Evolutionary conservation across 768 basidiomycete species (phyloP).

Genomic region (Termitomyces sp.): DNA sequence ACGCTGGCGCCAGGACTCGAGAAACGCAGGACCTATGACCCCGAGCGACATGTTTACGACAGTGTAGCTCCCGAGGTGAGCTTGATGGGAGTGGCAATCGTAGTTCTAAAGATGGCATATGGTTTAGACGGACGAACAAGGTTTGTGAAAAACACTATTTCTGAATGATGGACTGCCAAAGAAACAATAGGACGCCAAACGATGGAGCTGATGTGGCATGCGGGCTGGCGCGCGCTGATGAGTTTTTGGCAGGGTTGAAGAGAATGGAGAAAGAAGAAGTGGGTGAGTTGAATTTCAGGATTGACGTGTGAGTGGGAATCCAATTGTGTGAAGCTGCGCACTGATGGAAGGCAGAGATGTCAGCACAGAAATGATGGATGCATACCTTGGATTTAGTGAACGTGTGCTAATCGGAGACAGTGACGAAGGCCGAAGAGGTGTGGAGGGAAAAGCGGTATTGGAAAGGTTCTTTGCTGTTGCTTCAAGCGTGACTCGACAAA

Average conservation of each 20-base stretch:
- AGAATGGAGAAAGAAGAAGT: slow-evolving; percentile 28
- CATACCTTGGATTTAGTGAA: slow-evolving; percentile 66
- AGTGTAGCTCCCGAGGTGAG: slow-evolving; percentile 67
- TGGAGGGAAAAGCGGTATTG: slow-evolving; percentile 21
- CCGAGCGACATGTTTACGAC: slow-evolving; percentile 51
- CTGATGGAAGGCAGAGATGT: slow-evolving; percentile 43
- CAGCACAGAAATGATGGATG: slow-evolving; percentile 49
- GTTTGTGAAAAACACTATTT: not conserved
- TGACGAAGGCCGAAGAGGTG: slow-evolving; percentile 18
- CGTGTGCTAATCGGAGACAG: slow-evolving; percentile 39
- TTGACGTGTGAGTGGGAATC: slow-evolving; percentile 39
- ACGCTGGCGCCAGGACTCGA: slow-evolving; percentile 42
- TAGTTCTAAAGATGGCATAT: slow-evolving; percentile 82
- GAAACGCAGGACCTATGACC: slow-evolving; percentile 33
- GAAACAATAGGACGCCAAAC: slow-evolving; percentile 36
- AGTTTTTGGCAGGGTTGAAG: slow-evolving; percentile 43
- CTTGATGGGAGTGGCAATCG: slow-evolving; percentile 54
- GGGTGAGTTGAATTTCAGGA: slow-evolving; percentile 39
- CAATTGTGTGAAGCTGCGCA: not conserved
- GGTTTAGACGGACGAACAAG: slow-evolving; percentile 71
- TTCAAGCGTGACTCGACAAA: slow-evolving; percentile 5
- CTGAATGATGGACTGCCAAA: slow-evolving; percentile 29
- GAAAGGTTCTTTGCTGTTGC: slow-evolving; percentile 40
- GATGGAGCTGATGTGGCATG: slow-evolving; percentile 54
- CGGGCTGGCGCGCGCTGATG: slow-evolving; percentile 48